Conservation (phyloP, 257 asterid genomes). For the Paulownia fortunei region DNA sequence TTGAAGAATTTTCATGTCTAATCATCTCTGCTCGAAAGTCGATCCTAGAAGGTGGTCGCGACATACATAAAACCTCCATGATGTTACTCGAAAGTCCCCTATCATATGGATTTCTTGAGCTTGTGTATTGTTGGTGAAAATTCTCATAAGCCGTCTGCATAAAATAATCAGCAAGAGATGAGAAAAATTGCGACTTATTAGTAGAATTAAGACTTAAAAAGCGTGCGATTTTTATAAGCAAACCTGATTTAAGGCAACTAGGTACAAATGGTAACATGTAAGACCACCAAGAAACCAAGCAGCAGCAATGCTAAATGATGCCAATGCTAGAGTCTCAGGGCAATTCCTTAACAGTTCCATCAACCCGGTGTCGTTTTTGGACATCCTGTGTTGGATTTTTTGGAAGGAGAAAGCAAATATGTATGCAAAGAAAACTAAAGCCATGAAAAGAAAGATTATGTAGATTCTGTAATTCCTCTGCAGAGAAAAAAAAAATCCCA, state of each 20-base stretch:
- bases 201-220: neutral
- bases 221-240: neutral
- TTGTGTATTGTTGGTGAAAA: conserved; percentile 29
- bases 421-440: conserved; percentile 33
- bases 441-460: conserved; percentile 26
- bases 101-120: conserved; percentile 33
- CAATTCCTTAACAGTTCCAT: neutral
- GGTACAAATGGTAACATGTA: conserved; percentile 41
- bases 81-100: conserved; percentile 27
- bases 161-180: neutral
- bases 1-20: neutral
- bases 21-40: conserved; percentile 41
- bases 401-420: conserved; percentile 35
- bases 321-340: conserved; percentile 26
- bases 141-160: conserved; percentile 39
- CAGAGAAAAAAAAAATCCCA: neutral
- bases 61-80: conserved; percentile 34
- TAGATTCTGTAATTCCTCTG: conserved; percentile 47
- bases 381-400: conserved; percentile 1
- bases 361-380: conserved; percentile 18
- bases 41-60: conserved; percentile 29
- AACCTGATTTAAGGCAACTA: conserved; percentile 34
- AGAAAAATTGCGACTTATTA: neutral
- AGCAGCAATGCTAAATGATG: conserved; percentile 18
- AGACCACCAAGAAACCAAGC: conserved; percentile 10